Conservation (phyloP, 768 basidiomycete genomes). For the Tricholoma hemisulphureum region DNA sequence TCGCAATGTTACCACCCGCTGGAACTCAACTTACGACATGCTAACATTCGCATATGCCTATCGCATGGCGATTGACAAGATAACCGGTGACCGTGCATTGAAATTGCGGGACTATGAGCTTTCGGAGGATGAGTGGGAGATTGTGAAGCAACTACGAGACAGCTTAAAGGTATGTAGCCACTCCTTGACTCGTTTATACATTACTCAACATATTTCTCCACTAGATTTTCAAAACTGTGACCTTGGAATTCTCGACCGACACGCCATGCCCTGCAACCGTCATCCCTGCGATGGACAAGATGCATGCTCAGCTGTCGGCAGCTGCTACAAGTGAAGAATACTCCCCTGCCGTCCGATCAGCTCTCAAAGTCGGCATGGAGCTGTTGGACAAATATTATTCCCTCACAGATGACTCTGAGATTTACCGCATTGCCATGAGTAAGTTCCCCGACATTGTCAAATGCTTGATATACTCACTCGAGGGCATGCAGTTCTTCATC, state of each 20-base stretch:
- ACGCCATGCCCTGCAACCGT: not conserved
- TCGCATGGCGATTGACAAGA: not conserved
- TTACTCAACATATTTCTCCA: not conserved
- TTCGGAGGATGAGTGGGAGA: not conserved
- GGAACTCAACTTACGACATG: too few species aligned
- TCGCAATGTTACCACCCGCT: constrained; percentile 29
- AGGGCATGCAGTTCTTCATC: constrained; percentile 42
- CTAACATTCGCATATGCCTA: not conserved
- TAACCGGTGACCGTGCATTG: not conserved
- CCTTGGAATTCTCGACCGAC: not conserved
- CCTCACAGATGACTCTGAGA: constrained; percentile 20
- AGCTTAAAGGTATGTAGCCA: not conserved
- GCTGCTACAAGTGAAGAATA: constrained; percentile 3
- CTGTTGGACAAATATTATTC: constrained; percentile 28
- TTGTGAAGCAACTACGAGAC: not conserved
- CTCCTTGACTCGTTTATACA: not conserved
- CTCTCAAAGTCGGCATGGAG: constrained; percentile 18
- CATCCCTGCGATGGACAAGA: constrained; percentile 22
- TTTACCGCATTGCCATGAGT: constrained; percentile 30
- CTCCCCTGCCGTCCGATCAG: constrained; percentile 13
- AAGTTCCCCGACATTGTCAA: too few species aligned
- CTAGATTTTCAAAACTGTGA: constrained; percentile 4
- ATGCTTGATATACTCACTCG: too few species aligned
- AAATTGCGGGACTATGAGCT: not conserved
- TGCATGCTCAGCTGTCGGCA: constrained; percentile 16